These are phyloP conservation scores for Microsporum audouinii DNA, from an alignment of 2,329 filamentous ascomycete genomes.

Conservation along the genomic window DNA sequence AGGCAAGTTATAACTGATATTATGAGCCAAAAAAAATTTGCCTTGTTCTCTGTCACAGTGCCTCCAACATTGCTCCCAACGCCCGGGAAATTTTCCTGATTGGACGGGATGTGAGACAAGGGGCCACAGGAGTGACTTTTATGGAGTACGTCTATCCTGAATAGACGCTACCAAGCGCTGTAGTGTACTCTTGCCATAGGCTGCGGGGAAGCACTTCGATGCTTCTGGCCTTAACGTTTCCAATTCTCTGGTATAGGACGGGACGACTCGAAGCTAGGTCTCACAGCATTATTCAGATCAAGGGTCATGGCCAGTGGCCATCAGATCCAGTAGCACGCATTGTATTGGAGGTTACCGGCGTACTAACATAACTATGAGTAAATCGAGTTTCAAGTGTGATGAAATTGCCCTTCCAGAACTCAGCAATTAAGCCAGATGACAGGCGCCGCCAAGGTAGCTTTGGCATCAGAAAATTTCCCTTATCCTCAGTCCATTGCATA, in stretches of 20 bases:
- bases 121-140: not conserved
- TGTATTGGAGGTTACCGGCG: not conserved
- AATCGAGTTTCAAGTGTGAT: not conserved
- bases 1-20: not conserved
- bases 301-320: not conserved
- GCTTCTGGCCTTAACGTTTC: not conserved
- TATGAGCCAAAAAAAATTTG: not conserved
- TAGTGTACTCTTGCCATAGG: not conserved
- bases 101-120: not conserved
- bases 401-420: not conserved
- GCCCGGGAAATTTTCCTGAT: not conserved
- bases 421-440: not conserved
- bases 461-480: not conserved
- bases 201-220: not conserved
- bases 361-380: not conserved
- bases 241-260: not conserved
- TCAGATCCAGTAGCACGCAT: not conserved
- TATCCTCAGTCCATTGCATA: not conserved
- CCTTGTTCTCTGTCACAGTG: not conserved
- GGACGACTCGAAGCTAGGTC: not conserved
- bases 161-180: constrained; percentile 2
- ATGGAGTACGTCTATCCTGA: not conserved
- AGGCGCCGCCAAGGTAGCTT: not conserved
- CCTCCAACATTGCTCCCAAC: not conserved
- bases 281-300: not conserved